phyloP scores from a whole-genome alignment of 2,329 filamentous ascomycete species.

The Huntiella abstrusa region DNA sequence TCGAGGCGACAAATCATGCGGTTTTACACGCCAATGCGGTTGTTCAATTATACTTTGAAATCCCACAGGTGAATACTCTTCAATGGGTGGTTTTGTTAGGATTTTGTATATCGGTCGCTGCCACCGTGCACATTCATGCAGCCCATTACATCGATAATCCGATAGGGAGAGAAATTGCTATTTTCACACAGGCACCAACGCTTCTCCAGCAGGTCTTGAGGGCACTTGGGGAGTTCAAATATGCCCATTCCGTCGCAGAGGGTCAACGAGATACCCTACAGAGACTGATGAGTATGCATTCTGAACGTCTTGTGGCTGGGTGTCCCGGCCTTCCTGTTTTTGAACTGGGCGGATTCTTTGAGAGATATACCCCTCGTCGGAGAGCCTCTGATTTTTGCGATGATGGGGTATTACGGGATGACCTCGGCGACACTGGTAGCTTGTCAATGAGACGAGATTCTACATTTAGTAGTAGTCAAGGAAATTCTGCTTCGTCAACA shows the following conservation, averaged over 20 bases:
- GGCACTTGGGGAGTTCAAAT: conserved; percentile 54
- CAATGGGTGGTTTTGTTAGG: conserved; percentile 79
- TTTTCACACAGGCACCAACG: conserved; percentile 45
- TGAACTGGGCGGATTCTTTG: conserved; percentile 53
- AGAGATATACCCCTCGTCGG: conserved; percentile 40
- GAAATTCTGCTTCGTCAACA: too few species aligned
- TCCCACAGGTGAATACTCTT: conserved; percentile 51
- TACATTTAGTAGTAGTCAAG: too few species aligned
- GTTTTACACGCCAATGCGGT: conserved; percentile 77
- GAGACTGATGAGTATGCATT: conserved; percentile 58
- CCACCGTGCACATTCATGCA: conserved; percentile 75
- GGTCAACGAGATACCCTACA: conserved; percentile 67
- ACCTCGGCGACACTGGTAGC: too few species aligned
- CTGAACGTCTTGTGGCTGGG: conserved; percentile 42
- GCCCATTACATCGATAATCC: conserved; percentile 50
- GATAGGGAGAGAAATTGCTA: conserved; percentile 31
- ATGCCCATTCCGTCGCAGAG: conserved; percentile 58
- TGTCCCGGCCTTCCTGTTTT: conserved; percentile 22
- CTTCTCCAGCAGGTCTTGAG: conserved; percentile 65
- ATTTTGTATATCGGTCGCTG: conserved; percentile 72
- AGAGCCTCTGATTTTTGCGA: too few species aligned
- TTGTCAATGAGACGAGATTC: too few species aligned
- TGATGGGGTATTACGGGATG: too few species aligned
- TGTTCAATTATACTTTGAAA: conserved; percentile 62
- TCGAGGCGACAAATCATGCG: conserved; percentile 75